A percentile compares a stretch with the other conserved stretches of the same genome.
phyloP scores from a whole-genome alignment of 371 early-diverging fungal genomes.

The Saksenaea vasiformis region DNA sequence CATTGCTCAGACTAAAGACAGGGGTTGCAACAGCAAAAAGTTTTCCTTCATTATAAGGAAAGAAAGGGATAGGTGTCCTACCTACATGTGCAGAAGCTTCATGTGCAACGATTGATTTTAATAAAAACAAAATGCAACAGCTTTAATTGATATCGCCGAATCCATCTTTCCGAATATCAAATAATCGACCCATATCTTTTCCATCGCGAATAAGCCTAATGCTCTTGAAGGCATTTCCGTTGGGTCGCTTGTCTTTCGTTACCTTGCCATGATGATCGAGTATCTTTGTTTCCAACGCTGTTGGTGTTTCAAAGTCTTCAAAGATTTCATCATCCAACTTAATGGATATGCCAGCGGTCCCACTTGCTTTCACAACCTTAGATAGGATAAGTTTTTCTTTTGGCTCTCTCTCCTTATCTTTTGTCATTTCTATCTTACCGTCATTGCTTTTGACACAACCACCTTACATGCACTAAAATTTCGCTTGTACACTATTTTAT shows the following conservation, averaged over 20 bases:
- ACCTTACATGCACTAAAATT: constrained; percentile 57
- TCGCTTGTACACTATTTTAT: constrained; percentile 52
- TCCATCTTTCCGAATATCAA: constrained; percentile 57
- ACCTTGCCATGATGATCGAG: constrained; percentile 52
- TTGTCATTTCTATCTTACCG: not conserved
- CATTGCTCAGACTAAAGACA: no score
- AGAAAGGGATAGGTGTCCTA: not conserved
- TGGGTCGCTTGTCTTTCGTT: constrained; percentile 51
- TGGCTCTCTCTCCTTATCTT: not conserved
- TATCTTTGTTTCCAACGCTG: constrained; percentile 55
- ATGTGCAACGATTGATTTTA: not conserved
- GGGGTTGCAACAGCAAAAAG: no score
- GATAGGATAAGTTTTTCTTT: not conserved
- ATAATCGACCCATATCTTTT: constrained; percentile 50
- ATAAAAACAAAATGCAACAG: not conserved
- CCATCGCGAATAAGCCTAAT: constrained; percentile 45
- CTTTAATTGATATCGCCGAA: constrained; percentile 17
- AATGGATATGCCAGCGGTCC: constrained; percentile 48
- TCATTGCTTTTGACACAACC: constrained; percentile 11
- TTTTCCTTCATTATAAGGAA: not conserved
- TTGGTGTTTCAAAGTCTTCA: constrained; percentile 56
- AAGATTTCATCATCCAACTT: constrained; percentile 42
- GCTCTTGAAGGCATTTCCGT: constrained; percentile 57
- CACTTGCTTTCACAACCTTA: constrained; percentile 50
- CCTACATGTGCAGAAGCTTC: not conserved